Evolutionary conservation across 1,139 yeast species (phyloP), one percentile per base, ranked within the genome.

Genomic region (Yamadazyma jaroonii): DNA sequence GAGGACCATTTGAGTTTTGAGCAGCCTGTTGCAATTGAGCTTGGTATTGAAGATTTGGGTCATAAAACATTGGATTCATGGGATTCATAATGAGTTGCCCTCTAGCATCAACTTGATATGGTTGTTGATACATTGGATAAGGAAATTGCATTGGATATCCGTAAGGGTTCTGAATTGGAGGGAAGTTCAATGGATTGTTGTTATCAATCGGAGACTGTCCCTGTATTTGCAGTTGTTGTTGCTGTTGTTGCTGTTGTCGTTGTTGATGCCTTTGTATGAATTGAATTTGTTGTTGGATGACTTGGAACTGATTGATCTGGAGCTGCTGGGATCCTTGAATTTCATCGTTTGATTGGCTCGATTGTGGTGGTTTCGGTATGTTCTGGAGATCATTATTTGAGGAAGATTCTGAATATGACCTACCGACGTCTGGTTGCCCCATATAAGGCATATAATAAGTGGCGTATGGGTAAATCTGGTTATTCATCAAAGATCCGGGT

Each of bases 131-230:
- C 33, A 31, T 31, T 12, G 17, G 29, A 27, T 27, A 36, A 23
- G 31, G 31, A 13, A 26, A 34, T 12, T 37, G 35, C 20, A 33
- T 31, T 33, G 33, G 40, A 23, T 29, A 14, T 10, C 25, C 31
- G 14, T 37, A 35, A n/a, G 36, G 12, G 7, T 25, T 25, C 7
- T 4, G 6, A 12, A 27, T 27, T 6, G 10, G 15, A 20, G 13
- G 22, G 25, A 25, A 25, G n/a, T 8, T 9, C 6, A 11, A 8
- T 25, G 9, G 28, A 25, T 17, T 17, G 6, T 17, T 17, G 20
- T 17, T 17, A 17, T 17, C 20, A 25, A 10, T 25, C 17, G 26
- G 29, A 7, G 9, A 3, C 21, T 17, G 26, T n/a, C 4, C 10
- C 13, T 26, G 29, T 11, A 12, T 6, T 14, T 26, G 29, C 4